These are phyloP conservation scores for Adansonia rubrostipa DNA, from an alignment of 441 rosid genomes.

Conservation along the genomic window DNA sequence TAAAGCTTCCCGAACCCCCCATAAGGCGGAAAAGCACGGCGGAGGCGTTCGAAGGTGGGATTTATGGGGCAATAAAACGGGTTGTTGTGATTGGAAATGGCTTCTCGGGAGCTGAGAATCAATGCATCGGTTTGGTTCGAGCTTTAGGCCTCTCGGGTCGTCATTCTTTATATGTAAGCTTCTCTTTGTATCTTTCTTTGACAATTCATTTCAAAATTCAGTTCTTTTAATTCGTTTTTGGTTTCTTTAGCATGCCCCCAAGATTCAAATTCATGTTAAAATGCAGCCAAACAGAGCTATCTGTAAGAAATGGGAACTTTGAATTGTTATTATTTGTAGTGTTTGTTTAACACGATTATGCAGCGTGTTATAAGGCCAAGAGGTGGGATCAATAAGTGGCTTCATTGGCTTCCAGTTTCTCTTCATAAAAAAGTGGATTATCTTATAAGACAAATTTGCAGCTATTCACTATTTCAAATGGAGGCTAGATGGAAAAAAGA, in stretches of 20 bases:
- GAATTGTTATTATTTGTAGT: neutral
- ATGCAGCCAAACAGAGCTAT: neutral
- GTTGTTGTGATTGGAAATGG: slow-evolving; percentile 69
- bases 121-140: slow-evolving; percentile 67
- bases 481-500: slow-evolving; percentile 26
- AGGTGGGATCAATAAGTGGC: slow-evolving; percentile 59
- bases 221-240: neutral
- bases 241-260: neutral
- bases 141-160: slow-evolving; percentile 62
- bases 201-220: neutral
- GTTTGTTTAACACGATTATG: neutral
- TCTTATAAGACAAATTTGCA: slow-evolving; percentile 38
- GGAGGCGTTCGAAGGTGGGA: slow-evolving; percentile 31
- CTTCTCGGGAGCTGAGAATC: slow-evolving; percentile 75
- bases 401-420: slow-evolving; percentile 65
- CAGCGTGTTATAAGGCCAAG: slow-evolving; percentile 64
- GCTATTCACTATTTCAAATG: slow-evolving; percentile 30
- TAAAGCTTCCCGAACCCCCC: slow-evolving; percentile 41
- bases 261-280: neutral
- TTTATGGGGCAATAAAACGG: slow-evolving; percentile 43
- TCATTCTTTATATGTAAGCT: slow-evolving; percentile 45
- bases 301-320: neutral
- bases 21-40: slow-evolving; percentile 25
- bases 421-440: slow-evolving; percentile 39
- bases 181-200: neutral